Conservation (phyloP, 306 rosid genomes). For the Myrica gale region DNA sequence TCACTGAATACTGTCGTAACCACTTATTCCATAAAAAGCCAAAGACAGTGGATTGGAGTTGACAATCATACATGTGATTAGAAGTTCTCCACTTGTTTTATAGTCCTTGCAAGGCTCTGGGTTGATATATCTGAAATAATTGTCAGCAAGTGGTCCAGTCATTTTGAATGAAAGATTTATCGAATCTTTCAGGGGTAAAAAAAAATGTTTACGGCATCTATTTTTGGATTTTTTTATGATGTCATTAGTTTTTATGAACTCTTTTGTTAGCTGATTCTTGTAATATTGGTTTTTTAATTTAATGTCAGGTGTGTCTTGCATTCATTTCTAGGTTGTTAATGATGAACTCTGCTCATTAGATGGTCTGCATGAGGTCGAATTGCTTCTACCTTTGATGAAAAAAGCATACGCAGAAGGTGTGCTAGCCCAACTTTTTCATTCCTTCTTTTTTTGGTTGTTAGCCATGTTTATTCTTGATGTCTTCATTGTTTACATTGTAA, state of each 20-base stretch:
- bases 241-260: not conserved
- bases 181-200: not conserved
- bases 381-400: slow-evolving; percentile 65
- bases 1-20: not conserved
- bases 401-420: slow-evolving; percentile 54
- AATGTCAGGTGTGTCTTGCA: slow-evolving; percentile 10
- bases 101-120: not conserved
- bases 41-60: not conserved
- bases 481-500: slow-evolving; percentile 7
- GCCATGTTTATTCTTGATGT: slow-evolving; percentile 12
- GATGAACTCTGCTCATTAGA: slow-evolving; percentile 52
- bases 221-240: not conserved
- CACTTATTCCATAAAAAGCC: not conserved
- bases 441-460: not conserved
- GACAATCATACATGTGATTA: not conserved
- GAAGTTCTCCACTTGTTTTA: no score
- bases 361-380: slow-evolving; percentile 69
- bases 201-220: not conserved
- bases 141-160: not conserved
- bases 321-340: slow-evolving; percentile 49
- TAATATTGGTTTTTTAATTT: slow-evolving; percentile 14
- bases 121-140: not conserved
- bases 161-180: not conserved
- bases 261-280: slow-evolving; percentile 17
- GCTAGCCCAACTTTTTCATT: not conserved